Conservation (phyloP, 257 asterid species). For the Voacanga thouarsii region DNA sequence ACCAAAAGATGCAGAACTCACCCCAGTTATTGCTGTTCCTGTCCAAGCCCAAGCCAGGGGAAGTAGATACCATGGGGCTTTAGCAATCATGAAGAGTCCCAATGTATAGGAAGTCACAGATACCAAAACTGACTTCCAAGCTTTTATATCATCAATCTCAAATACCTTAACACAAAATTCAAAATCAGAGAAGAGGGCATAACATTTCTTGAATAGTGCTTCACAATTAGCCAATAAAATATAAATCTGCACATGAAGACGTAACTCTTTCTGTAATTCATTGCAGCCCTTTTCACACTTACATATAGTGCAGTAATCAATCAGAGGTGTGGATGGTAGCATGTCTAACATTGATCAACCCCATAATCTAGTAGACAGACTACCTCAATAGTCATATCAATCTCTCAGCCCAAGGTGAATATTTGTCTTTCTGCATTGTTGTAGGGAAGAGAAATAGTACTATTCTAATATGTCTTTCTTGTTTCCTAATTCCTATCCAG, state of each 20-base stretch:
- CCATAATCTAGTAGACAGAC: background rate
- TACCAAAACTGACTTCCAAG: conserved; percentile 83
- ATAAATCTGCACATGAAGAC: background rate
- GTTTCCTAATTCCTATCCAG: too few species aligned
- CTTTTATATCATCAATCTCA: conserved; percentile 83
- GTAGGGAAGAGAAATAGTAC: too few species aligned
- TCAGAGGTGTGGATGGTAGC: background rate
- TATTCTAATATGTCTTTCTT: too few species aligned
- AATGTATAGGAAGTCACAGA: conserved; percentile 73
- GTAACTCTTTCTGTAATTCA: background rate
- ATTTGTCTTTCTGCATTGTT: too few species aligned
- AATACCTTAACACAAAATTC: conserved; percentile 49
- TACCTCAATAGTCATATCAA: too few species aligned
- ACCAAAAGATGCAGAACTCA: conserved; percentile 31
- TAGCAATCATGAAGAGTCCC: conserved; percentile 85
- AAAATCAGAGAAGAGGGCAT: background rate
- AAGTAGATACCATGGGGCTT: conserved; percentile 98
- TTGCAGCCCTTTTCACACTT: background rate
- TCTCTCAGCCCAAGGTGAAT: too few species aligned
- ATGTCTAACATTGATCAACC: background rate
- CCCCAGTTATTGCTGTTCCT: conserved; percentile 98
- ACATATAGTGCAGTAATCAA: background rate
- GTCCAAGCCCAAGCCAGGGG: conserved; percentile 99
- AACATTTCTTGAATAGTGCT: background rate
- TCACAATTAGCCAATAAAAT: background rate